A percentile compares a stretch with the other conserved stretches of the same genome.
These are phyloP conservation scores for Pythium grandisporangium DNA, from an alignment of 352 stramenopile species.

Conservation along the genomic window DNA sequence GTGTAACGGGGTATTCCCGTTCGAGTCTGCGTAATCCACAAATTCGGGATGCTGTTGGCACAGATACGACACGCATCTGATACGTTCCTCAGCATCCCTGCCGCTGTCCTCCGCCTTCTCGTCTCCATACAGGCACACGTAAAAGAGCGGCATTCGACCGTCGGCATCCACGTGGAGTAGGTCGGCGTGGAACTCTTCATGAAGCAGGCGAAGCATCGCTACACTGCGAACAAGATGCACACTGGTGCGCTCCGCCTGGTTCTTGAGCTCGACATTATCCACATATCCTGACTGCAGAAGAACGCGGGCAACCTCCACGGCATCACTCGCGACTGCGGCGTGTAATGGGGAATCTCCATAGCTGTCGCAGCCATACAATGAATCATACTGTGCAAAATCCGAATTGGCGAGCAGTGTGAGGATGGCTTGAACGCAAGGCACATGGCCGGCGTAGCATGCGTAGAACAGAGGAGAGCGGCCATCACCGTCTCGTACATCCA, in stretches of 20 bases:
- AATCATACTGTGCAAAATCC: slow-evolving; percentile 4
- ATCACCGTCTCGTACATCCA: slow-evolving; percentile 53
- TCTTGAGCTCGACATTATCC: slow-evolving; percentile 26
- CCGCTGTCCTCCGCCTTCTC: too few relatives aligned
- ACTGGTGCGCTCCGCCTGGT: slow-evolving; percentile 21
- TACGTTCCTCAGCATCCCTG: too few relatives aligned
- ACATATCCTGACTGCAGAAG: slow-evolving; percentile 32
- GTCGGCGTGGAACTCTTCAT: slow-evolving; percentile 31
- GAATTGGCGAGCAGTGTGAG: slow-evolving; percentile 8
- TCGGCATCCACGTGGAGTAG: slow-evolving; percentile 39
- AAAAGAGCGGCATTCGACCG: slow-evolving; percentile 48
- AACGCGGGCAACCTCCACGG: slow-evolving; percentile 15
- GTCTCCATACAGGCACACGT: slow-evolving; percentile 47
- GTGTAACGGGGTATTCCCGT: slow-evolving; percentile 62
- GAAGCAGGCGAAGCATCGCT: slow-evolving; percentile 21
- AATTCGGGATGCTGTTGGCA: slow-evolving; percentile 46
- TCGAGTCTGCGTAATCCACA: slow-evolving; percentile 52
- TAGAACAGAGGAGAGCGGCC: slow-evolving; percentile 66
- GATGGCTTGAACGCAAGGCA: slow-evolving; percentile 33
- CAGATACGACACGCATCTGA: slow-evolving; percentile 44
- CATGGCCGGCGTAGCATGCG: slow-evolving; percentile 48
- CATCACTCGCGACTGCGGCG: slow-evolving; percentile 31
- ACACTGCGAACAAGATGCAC: slow-evolving; percentile 36
- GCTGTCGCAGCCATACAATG: slow-evolving; percentile 14
- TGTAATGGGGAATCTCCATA: slow-evolving; percentile 60